Conservation (phyloP, 1,284 basidiomycete genomes). For the Kwoniella shivajii region DNA sequence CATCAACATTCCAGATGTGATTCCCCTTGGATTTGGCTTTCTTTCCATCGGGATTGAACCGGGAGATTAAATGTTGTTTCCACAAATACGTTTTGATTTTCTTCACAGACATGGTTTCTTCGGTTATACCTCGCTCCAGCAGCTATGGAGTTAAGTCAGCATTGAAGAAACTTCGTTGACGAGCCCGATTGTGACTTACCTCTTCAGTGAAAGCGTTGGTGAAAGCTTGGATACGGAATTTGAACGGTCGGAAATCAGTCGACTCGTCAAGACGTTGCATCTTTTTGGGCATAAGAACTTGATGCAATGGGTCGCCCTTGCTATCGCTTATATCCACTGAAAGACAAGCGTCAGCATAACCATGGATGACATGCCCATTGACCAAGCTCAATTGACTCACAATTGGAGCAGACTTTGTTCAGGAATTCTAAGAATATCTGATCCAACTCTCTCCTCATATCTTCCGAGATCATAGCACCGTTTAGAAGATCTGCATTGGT, state of each 20-base stretch:
- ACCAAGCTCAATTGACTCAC: conserved; percentile 58
- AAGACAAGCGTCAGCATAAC: conserved; percentile 4
- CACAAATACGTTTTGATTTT: conserved; percentile 96
- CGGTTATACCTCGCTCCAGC: conserved; percentile 55
- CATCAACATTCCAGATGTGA: conserved; percentile 99
- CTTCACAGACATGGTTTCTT: conserved; percentile 59
- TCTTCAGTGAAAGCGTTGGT: conserved; percentile 95
- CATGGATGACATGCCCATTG: background rate
- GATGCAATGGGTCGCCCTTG: conserved; percentile 96
- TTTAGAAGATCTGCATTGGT: conserved; percentile 15
- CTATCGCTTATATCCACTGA: conserved; percentile 87
- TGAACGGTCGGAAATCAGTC: conserved; percentile 96
- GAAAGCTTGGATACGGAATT: conserved; percentile 98
- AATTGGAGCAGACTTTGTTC: conserved; percentile 84
- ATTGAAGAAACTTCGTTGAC: no score
- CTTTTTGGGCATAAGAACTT: conserved; percentile 98
- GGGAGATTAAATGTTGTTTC: conserved; percentile 86
- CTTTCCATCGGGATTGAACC: conserved; percentile 98
- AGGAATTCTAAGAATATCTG: conserved; percentile 89
- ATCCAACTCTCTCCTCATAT: conserved; percentile 81
- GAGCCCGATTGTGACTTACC: no score
- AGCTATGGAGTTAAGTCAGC: conserved; percentile 30
- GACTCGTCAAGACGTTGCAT: conserved; percentile 96
- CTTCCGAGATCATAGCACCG: conserved; percentile 55
- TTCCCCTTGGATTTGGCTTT: conserved; percentile 99